phyloP scores from a whole-genome alignment of 129 eudicot genomes.

The Lactuca sativa region DNA sequence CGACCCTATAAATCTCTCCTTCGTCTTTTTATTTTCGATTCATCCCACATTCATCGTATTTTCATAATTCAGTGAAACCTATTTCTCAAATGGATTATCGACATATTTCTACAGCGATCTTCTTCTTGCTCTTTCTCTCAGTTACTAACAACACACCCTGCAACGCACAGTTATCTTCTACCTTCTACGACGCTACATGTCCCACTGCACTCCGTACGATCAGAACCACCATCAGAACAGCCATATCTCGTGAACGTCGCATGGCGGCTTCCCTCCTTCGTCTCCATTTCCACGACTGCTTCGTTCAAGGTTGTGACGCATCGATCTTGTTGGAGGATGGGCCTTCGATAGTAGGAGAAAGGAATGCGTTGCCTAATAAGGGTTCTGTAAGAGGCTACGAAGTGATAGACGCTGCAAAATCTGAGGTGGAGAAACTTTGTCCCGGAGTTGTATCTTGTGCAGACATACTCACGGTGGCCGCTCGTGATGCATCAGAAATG shows the following conservation, averaged over 20 bases:
- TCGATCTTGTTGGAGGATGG: constrained; percentile 54
- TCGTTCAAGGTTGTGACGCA: constrained; percentile 75
- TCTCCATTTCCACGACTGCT: constrained; percentile 38
- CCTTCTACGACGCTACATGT: constrained; percentile 32
- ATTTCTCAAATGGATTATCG: constrained; percentile 19
- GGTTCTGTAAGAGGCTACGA: constrained; percentile 52
- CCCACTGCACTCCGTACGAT: constrained; percentile 28
- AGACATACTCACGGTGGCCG: constrained; percentile 62
- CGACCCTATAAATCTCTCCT: not conserved
- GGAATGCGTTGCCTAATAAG: constrained; percentile 34
- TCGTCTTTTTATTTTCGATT: not conserved
- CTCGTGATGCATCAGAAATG: constrained; percentile 62
- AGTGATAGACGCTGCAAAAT: constrained; percentile 40
- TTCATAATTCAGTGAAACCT: not conserved
- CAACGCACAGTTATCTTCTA: constrained; percentile 31
- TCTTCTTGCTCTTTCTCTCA: constrained; percentile 17
- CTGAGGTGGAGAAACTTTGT: constrained; percentile 51
- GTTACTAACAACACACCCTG: constrained; percentile 18
- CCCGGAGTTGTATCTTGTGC: constrained; percentile 70
- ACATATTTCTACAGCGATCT: not conserved
- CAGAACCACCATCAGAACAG: constrained; percentile 33
- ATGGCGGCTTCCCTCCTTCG: constrained; percentile 41
- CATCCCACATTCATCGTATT: not conserved
- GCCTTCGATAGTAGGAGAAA: not conserved
- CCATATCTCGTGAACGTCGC: constrained; percentile 37